Base-by-base conservation (phyloP, 78 protist genomes). In the Dictyostelium brefeldianum region DNA sequence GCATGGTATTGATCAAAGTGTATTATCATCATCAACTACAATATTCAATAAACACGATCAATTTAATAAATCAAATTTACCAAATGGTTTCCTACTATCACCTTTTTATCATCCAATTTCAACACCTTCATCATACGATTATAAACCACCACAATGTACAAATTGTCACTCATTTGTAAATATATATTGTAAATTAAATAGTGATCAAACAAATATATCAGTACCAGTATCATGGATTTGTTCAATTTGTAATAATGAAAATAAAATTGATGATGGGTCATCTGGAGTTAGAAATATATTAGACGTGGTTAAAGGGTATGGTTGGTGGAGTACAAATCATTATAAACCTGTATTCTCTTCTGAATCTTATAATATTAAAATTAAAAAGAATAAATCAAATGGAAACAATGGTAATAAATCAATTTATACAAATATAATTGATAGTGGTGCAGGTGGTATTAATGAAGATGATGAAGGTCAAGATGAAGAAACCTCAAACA, bases 321-420 rank as follows among this genome's bases (percentile, higher is more conserved):
- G 93, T 14, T 87, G 93, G 93, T 87, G 93, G 93, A 79, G 46
- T 53, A 74, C 92, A 7, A 46, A 74, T 25, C 64, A 50, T 41
- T 87, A 62, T 36, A 77, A 77, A 48, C 46, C 62, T 27, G 84
- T 77, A 43, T 51, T 87, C 9, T 48, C 71, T 62, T 48, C 62
- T 9, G 93, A 87, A 43, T 22, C 70, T 1, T 87, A 31, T 51
- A 84, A 87, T 50, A 70, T 87, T 50, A 87, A 87, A 50, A 65
- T 41, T 46, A 82, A 27, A 17, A 81, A 57, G 36, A 65, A 10
- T 20, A 73, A 18, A 53, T n/a, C 36, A 29, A 20, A 29, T 29
- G 9, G 43, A 36, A 36, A 36, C 43, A 36, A 17, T 5, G 77
- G 5, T 27, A 48, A 10, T 22, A 82, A 22, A 17, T 50, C 90